These are phyloP conservation scores for Dactylis glomerata DNA, from an alignment of 176 grass and related monocot species.

Conservation along the genomic window DNA sequence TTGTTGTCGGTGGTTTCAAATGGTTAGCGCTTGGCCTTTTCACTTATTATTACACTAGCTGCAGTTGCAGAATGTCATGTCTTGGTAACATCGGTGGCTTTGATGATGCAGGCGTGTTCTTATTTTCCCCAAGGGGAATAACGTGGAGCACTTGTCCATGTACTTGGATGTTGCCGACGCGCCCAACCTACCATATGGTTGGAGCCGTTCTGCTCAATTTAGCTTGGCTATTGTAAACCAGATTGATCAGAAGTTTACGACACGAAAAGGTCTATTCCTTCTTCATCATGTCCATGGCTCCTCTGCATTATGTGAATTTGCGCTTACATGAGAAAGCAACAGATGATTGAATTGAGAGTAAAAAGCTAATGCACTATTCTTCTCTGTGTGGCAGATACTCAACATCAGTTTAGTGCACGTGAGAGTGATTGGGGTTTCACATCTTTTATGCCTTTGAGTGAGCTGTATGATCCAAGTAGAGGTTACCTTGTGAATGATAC, in stretches of 20 bases:
- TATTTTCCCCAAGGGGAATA: constrained; percentile 97
- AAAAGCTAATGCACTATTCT: constrained; percentile 8
- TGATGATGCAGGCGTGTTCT: constrained; percentile 67
- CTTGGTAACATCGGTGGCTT: neutral
- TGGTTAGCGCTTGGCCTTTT: constrained; percentile 50
- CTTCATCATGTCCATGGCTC: constrained; percentile 1
- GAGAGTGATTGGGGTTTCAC: constrained; percentile 98
- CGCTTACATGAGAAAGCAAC: constrained; percentile 6
- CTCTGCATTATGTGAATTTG: neutral
- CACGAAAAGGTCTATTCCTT: constrained; percentile 64
- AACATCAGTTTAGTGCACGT: constrained; percentile 88
- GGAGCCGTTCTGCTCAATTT: constrained; percentile 85
- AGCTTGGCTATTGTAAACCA: constrained; percentile 85
- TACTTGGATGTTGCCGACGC: constrained; percentile 94
- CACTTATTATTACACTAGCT: neutral
- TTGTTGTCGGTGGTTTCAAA: constrained; percentile 71
- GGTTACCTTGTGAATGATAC: constrained; percentile 85
- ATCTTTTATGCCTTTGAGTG: constrained; percentile 90
- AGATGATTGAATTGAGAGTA: neutral
- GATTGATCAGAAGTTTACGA: constrained; percentile 65
- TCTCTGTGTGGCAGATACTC: constrained; percentile 58
- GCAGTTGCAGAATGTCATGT: neutral
- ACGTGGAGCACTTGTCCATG: constrained; percentile 84
- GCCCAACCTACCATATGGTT: constrained; percentile 66
- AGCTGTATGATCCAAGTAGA: constrained; percentile 74